phyloP scores from a whole-genome alignment of 2,329 filamentous ascomycete species.

The Penicillium brevicompactum region DNA sequence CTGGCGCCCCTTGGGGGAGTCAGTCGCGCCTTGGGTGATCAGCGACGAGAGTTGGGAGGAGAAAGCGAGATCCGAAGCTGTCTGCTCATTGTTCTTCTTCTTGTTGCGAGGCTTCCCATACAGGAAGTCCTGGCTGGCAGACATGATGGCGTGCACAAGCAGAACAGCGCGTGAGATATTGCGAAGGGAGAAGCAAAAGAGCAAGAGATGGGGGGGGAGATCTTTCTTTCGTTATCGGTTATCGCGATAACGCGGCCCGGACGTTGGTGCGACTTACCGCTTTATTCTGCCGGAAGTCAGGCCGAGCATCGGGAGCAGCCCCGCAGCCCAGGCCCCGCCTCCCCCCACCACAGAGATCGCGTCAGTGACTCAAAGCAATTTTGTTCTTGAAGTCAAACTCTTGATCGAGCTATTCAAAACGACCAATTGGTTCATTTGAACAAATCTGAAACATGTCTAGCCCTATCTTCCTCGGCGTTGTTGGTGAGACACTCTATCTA shows the following conservation, averaged over 20 bases:
- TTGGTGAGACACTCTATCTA: constrained; percentile 34
- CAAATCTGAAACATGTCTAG: constrained; percentile 22
- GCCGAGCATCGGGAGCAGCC: constrained; percentile 11
- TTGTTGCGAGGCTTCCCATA: constrained; percentile 71
- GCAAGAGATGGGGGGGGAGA: too few relatives aligned
- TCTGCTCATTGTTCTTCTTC: constrained; percentile 57
- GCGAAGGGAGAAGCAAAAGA: neutral
- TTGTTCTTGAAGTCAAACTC: neutral
- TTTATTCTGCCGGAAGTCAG: constrained; percentile 6
- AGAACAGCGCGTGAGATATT: neutral
- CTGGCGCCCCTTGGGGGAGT: constrained; percentile 45
- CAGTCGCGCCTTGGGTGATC: constrained; percentile 59
- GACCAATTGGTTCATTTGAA: neutral
- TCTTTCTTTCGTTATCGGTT: too few relatives aligned
- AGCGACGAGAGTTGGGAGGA: constrained; percentile 83
- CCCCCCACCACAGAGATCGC: constrained; percentile 7
- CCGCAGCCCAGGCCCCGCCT: constrained; percentile 7
- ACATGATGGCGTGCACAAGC: constrained; percentile 8
- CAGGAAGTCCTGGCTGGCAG: constrained; percentile 48
- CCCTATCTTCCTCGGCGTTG: constrained; percentile 46
- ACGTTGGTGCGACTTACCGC: neutral
- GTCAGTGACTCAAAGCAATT: constrained; percentile 9
- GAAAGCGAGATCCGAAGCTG: constrained; percentile 78
- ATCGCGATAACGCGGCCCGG: too few relatives aligned
- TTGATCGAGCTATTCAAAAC: constrained; percentile 14